Evolutionary conservation across 768 basidiomycete species (phyloP).

Genomic region (Leccinum rimulosum): DNA sequence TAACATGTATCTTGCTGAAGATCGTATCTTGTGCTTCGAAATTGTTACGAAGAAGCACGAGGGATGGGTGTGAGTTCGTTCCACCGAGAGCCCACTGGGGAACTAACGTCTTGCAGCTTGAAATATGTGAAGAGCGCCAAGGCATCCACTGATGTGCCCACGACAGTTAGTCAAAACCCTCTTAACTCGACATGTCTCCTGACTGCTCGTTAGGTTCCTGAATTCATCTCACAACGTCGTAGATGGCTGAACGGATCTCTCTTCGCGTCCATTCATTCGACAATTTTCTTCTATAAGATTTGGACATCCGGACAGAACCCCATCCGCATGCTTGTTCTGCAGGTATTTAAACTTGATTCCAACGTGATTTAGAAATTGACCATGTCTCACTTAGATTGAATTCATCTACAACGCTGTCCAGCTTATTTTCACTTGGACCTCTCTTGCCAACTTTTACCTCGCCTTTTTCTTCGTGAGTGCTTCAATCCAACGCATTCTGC

Average conservation of each 20-base stretch:
- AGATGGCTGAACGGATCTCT: constrained; percentile 88
- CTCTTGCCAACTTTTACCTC: constrained; percentile 89
- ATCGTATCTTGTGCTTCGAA: constrained; percentile 91
- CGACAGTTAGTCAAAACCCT: constrained; percentile 45
- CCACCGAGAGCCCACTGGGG: background rate
- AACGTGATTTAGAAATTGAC: background rate
- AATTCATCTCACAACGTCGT: constrained; percentile 93
- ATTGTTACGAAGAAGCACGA: constrained; percentile 88
- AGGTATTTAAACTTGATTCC: constrained; percentile 25
- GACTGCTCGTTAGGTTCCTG: constrained; percentile 54
- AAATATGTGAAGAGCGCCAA: constrained; percentile 93
- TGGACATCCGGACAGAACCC: constrained; percentile 90
- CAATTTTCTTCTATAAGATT: constrained; percentile 84
- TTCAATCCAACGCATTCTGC: constrained; percentile 15
- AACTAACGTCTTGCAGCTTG: constrained; percentile 41
- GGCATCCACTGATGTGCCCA: constrained; percentile 94
- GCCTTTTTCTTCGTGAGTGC: constrained; percentile 87
- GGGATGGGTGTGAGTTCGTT: constrained; percentile 66
- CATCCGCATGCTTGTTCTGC: constrained; percentile 77
- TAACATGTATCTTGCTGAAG: constrained; percentile 91
- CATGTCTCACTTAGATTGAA: constrained; percentile 54
- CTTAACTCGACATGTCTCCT: background rate
- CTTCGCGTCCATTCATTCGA: constrained; percentile 91
- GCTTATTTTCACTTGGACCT: constrained; percentile 92
- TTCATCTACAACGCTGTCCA: constrained; percentile 90